Base-by-base conservation (phyloP, 305 asterid genomes). In the Rubia peregrina region DNA sequence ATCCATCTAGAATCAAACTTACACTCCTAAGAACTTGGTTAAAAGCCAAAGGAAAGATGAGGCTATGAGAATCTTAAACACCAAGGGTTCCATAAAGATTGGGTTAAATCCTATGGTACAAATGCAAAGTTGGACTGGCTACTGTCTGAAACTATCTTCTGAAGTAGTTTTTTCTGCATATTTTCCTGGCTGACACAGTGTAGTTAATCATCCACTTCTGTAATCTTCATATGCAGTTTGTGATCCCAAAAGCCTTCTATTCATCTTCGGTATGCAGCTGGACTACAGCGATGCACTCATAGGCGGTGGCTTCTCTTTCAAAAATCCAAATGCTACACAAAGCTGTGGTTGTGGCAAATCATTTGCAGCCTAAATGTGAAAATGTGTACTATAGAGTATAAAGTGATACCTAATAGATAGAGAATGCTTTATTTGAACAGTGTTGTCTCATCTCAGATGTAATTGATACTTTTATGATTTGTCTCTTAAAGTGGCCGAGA, bases 341-440 rank as follows among this genome's bases (percentile, higher is more conserved):
- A 92, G 96, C 3, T 92, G 98, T 62, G 97, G 98, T 36, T 92
- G 98, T 78, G 98, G 98, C 41, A 92, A 90, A 83, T 92, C 98
- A 43, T 92, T 92, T 74, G 80, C 89, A 65, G 95, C 98, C 1
- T 92, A 87, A 80, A 89, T 90, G 95, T 89, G 83, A 86, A 69
- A 61, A 66, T 44, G 56, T 73, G 53, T 65, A 68, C 30, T 42
- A 65, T 41, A 65, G 55, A 19, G 36, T 42, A 65, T 19, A 65
- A 4, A n/a, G 7, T 17, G 51, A 64, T 8, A 30, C 22, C 51
- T 64, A 5, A 61, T 19, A 17, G 48, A 62, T 62, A 36, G 67
- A 51, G 38, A 62, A 62, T 62, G 43, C 26, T 16, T 36, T 14
- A 26, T 33, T 62, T 38, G 67, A 22, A 63, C 24, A 16, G 3